Evolutionary conservation across 306 rosid species (phyloP).

Genomic region (Cicer judaicum): DNA sequence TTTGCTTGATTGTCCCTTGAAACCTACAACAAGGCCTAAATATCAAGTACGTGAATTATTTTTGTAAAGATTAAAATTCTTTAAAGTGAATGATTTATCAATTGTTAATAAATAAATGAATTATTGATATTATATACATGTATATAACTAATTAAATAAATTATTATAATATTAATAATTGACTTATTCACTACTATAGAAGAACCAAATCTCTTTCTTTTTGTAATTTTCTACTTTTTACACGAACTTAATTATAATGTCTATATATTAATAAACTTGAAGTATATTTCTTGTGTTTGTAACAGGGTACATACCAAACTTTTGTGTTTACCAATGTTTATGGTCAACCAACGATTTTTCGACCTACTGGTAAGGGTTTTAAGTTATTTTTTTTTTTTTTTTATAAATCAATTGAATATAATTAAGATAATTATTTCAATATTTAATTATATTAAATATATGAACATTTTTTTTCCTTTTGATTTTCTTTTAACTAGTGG

Average conservation of each 20-base stretch:
- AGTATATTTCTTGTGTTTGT: constrained; percentile 38
- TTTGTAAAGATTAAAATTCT: too few relatives aligned
- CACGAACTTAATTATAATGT: neutral
- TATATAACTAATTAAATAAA: too few relatives aligned
- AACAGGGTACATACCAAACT: constrained; percentile 82
- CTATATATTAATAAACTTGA: constrained; percentile 4
- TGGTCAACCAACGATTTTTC: constrained; percentile 89
- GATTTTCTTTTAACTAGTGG: neutral
- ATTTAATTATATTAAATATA: too few relatives aligned
- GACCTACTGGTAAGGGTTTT: constrained; percentile 80
- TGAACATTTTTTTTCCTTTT: neutral
- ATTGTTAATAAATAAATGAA: too few relatives aligned
- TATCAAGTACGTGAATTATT: constrained; percentile 67
- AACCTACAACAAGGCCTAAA: constrained; percentile 82
- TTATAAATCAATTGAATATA: too few relatives aligned
- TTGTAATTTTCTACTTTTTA: constrained; percentile 8
- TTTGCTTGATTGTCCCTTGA: constrained; percentile 80
- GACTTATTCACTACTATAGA: too few relatives aligned
- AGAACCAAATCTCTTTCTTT: neutral
- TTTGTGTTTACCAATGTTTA: constrained; percentile 90
- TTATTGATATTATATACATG: too few relatives aligned
- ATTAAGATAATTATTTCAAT: too few relatives aligned
- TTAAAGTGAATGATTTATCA: too few relatives aligned
- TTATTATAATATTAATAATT: too few relatives aligned
- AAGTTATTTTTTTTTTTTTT: neutral